Evolutionary conservation across 176 grass and related monocot genomes (phyloP).

Genomic region (Phoenix dactylifera): DNA sequence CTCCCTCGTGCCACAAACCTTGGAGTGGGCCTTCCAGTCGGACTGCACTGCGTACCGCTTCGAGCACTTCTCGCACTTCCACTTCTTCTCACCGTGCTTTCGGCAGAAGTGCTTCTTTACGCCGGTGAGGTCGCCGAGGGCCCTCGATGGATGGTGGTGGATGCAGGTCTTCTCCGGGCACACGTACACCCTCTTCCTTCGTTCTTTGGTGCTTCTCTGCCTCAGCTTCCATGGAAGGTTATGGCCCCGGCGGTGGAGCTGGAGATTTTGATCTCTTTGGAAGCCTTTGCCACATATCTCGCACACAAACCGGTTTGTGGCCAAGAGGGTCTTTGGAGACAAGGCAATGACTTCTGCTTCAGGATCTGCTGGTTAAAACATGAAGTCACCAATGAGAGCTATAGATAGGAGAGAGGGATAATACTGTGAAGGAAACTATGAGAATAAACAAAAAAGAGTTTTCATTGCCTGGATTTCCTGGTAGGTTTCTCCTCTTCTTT

Average conservation of each 20-base stretch:
- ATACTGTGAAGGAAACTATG: neutral
- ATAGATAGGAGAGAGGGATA: neutral
- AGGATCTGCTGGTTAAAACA: neutral
- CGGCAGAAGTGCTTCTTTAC: too few relatives aligned
- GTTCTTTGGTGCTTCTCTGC: neutral
- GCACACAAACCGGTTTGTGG: conserved; percentile 13
- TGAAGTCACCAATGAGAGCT: neutral
- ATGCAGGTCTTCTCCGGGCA: conserved; percentile 19
- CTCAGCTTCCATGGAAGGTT: conserved; percentile 15
- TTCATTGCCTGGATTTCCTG: conserved; percentile 10
- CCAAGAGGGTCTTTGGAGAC: conserved; percentile 11
- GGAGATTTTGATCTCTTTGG: conserved; percentile 14
- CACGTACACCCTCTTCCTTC: conserved; percentile 18
- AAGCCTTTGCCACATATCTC: conserved; percentile 21
- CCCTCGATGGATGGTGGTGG: conserved; percentile 15
- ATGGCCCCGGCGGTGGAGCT: conserved; percentile 19
- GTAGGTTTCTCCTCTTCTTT: conserved; percentile 20
- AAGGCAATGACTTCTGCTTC: conserved; percentile 16
- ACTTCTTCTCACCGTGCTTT: too few relatives aligned
- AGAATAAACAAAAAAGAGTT: neutral
- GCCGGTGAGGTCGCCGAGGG: neutral
- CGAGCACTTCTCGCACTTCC: too few relatives aligned
- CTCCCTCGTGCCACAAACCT: too few relatives aligned
- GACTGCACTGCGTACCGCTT: too few relatives aligned
- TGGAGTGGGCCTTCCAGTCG: too few relatives aligned